Evolutionary conservation across 257 asterid genomes (phyloP), one percentile per base, ranked within the genome.

Genomic region (Cynanchum wilfordii): DNA sequence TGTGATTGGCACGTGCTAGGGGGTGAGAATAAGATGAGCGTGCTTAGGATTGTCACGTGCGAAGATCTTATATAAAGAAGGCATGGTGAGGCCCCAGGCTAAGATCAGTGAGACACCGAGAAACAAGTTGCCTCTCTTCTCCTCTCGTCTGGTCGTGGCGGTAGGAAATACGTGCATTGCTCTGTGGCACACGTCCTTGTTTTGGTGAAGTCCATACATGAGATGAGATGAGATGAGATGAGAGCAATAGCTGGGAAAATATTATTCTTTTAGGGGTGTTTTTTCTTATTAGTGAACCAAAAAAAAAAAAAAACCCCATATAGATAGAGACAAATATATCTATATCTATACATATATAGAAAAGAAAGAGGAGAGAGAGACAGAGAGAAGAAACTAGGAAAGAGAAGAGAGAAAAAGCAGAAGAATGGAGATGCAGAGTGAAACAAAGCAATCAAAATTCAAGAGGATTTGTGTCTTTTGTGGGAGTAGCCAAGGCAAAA

Each of bases 401-500:
- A 66, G 47, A 44, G 50, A 13, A 49, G 45, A 22, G 63, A 44
- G 45, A 40, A 60, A 54, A 54, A 40, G 52, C 30, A 24, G 64
- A 72, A 25, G 38, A 75, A 90, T 90, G 96, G 96, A 89, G 84
- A 87, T 77, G 74, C 88, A 83, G 27, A 70, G 78, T 67, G 97
- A 87, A 71, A 79, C 66, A 33, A 85, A 78, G 75, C 72, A 77
- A 52, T 90, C 98, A 27, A 92, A 73, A 76, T 92, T 92, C 91
- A 85, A 84, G 89, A 90, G 86, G 87, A 82, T 92, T 79, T 92
- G 98, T 78, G 98, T 92, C 72, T 92, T 92, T 73, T 92, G 98
- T 82, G 98, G 98, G 69, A 90, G 96, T 67, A 92, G 98, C 86
- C 98, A 87, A 66, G 98, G 98, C 71, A 92, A 88, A 84, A 92